Base-by-base conservation (phyloP, 2,329 filamentous ascomycete species). In the Penicillium sp. region DNA sequence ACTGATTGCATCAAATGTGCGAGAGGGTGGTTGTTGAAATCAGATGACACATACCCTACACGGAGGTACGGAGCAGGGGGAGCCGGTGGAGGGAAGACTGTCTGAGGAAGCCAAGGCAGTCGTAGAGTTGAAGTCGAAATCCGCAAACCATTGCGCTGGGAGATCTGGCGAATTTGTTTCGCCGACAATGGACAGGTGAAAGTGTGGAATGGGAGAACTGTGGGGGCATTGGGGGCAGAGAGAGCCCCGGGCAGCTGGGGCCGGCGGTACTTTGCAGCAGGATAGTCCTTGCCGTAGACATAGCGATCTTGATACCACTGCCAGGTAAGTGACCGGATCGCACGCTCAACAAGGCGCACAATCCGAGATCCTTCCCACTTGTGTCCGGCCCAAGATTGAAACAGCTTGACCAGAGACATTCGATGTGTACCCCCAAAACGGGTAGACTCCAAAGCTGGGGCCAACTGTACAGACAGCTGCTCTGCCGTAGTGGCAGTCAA, bases 1-100 rank as follows among this genome's bases (percentile, higher is more conserved):
- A 97, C 92, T 1, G 94, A 97, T 76, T 99, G 94, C 94, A 99
- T 99, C 52, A 99, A 74, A 76, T 99, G 94, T 22, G 94, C 94
- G 32, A 99, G 79, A 4, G 94, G 94, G 70, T 99, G 94, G 66
- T 99, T 99, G 70, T 99, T 99, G 76, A 99, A 99, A 74, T 99
- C 94, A 0, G 94, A 97, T 3, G 94, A 97, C 36, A 99, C 87
- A 71, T 99, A 99, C 44, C 94, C 94, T 56, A 99, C 86, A 62
- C 91, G 93, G n/a, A 99, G 81, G 61, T 88, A 85, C 0, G 92
- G 92, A 42, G 79, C 82, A 1, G 94, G 94, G 1, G 94, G 92
- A 2, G 84, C 74, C 0, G 94, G 94, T 2, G 94, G 94, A n/a
- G 85, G 84, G 66, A 90, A 96, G 0, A 97, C 90, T 0, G 86